Conservation (phyloP, 305 asterid species). For the Fraxinus greggii region DNA sequence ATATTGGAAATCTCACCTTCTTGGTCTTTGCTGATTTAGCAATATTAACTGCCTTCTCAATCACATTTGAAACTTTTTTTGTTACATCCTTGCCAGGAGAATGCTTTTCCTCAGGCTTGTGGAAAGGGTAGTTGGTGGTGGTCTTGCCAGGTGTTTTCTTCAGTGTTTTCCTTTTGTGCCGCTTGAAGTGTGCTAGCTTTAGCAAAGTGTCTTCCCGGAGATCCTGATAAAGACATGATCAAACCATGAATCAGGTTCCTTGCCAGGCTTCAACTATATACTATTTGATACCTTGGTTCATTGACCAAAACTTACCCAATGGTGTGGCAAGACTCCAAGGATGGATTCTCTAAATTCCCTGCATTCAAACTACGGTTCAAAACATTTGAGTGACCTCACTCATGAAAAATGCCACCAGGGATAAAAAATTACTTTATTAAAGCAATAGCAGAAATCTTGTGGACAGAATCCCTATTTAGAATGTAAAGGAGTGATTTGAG, state of each 20-base stretch:
- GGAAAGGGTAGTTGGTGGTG: constrained; percentile 54
- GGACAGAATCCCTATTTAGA: constrained; percentile 2
- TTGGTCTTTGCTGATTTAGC: constrained; percentile 85
- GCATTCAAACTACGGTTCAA: constrained; percentile 78
- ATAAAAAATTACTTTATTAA: not conserved
- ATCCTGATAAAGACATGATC: constrained; percentile 56
- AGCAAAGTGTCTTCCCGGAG: constrained; percentile 86
- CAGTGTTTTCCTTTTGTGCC: constrained; percentile 79
- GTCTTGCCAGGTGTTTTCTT: constrained; percentile 79
- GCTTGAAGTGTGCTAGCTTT: constrained; percentile 81
- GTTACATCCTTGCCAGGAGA: constrained; percentile 89
- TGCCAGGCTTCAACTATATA: constrained; percentile 15
- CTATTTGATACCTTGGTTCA: not conserved
- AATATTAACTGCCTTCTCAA: constrained; percentile 82
- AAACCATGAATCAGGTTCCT: constrained; percentile 23
- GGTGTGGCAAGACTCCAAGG: constrained; percentile 96
- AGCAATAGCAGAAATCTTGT: not conserved
- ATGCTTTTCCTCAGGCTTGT: constrained; percentile 89
- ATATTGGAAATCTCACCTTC: constrained; percentile 50
- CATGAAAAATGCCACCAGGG: not conserved
- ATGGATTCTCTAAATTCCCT: constrained; percentile 95
- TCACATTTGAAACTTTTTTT: constrained; percentile 76
- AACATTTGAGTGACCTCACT: constrained; percentile 31
- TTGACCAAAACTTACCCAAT: constrained; percentile 59
- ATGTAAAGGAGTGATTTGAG: not conserved